Conservation (phyloP, 768 basidiomycete species). For the Tylopilus rubrobrunneus region DNA sequence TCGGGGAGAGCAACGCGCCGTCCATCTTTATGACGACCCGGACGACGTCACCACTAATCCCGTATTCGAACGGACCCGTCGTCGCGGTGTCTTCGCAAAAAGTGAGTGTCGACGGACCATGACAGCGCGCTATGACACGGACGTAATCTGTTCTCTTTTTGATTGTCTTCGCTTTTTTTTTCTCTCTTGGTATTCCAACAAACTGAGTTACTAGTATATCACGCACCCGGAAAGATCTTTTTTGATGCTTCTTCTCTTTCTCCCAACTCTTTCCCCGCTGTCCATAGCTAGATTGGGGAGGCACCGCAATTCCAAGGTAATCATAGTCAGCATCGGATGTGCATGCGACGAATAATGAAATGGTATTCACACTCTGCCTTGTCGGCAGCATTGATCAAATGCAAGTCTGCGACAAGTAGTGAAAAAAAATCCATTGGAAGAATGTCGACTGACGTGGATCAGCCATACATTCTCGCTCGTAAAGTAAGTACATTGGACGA, state of each 20-base stretch:
- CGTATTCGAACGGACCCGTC: conserved; percentile 11
- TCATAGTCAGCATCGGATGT: conserved; percentile 1
- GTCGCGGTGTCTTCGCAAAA: conserved; percentile 14
- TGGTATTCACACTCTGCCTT: neutral
- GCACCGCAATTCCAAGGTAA: conserved; percentile 1
- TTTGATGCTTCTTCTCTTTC: conserved; percentile 3
- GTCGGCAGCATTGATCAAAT: neutral
- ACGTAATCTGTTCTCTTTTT: neutral
- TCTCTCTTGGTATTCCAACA: neutral
- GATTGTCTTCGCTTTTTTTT: neutral
- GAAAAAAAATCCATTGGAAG: neutral
- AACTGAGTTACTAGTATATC: neutral
- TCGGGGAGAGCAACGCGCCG: conserved; percentile 9
- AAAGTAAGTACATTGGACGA: conserved; percentile 4
- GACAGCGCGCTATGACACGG: neutral
- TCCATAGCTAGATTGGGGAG: conserved; percentile 4
- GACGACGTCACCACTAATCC: conserved; percentile 24
- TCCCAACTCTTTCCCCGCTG: neutral
- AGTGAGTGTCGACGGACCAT: conserved; percentile 19
- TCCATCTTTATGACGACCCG: conserved; percentile 14
- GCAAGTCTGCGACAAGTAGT: neutral
- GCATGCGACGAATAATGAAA: conserved; percentile 6
- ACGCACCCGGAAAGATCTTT: neutral
- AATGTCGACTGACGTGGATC: conserved; percentile 1
- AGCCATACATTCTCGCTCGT: neutral